phyloP scores from a whole-genome alignment of 2,329 filamentous ascomycete species.

The Colletotrichum tabaci region DNA sequence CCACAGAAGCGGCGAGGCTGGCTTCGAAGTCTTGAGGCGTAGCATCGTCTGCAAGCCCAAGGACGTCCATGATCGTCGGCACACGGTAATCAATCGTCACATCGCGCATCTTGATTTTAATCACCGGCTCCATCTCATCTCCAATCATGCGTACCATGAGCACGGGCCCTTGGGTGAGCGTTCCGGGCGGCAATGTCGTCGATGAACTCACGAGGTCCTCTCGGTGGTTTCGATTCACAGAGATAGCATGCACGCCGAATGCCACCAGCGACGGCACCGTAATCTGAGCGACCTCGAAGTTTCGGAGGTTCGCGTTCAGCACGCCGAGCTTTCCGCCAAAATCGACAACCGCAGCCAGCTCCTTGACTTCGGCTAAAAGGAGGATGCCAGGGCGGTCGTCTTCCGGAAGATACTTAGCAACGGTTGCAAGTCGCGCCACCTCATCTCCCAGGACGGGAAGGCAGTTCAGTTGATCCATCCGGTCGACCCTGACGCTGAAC shows the following conservation, averaged over 20 bases:
- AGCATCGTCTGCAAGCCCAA: conserved; percentile 77
- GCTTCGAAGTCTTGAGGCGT: conserved; percentile 81
- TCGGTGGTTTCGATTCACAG: conserved; percentile 73
- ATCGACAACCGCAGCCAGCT: conserved; percentile 73
- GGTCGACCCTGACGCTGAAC: conserved; percentile 73
- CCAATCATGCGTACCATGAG: conserved; percentile 92
- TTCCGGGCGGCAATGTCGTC: conserved; percentile 37
- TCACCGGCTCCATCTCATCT: conserved; percentile 91
- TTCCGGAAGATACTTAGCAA: conserved; percentile 95
- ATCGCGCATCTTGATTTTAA: conserved; percentile 91
- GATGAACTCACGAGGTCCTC: conserved; percentile 80
- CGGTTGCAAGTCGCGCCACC: conserved; percentile 84
- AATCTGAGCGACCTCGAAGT: conserved; percentile 84
- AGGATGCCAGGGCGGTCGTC: conserved; percentile 93
- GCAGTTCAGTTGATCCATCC: conserved; percentile 75
- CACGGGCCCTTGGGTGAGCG: conserved; percentile 60
- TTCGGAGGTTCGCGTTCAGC: conserved; percentile 69
- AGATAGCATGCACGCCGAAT: conserved; percentile 77
- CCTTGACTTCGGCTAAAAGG: conserved; percentile 78
- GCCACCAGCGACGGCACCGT: conserved; percentile 87
- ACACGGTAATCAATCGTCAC: conserved; percentile 91
- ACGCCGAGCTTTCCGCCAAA: conserved; percentile 79
- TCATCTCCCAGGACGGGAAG: conserved; percentile 84
- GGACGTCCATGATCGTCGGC: conserved; percentile 83
- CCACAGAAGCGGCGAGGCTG: conserved; percentile 84